These are phyloP conservation scores for Malassezia caprae DNA, from an alignment of 1,284 basidiomycete species.

Conservation along the genomic window DNA sequence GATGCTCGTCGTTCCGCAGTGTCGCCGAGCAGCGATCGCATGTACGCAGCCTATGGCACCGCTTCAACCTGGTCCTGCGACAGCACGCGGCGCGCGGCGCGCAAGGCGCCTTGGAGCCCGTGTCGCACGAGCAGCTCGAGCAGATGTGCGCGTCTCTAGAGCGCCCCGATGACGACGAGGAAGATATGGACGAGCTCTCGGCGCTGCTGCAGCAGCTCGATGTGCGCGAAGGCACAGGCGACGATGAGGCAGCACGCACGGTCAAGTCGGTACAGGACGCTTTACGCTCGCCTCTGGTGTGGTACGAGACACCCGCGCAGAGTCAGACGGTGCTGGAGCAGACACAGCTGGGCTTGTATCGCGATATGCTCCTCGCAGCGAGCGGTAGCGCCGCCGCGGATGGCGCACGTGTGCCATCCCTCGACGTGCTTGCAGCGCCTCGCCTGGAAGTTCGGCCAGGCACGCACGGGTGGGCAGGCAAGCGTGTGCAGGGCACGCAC, in stretches of 20 bases:
- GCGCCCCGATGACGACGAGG: constrained; percentile 17
- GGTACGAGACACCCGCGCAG: constrained; percentile 68
- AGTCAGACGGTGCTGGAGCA: constrained; percentile 49
- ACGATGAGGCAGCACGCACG: constrained; percentile 32
- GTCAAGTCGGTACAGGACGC: constrained; percentile 49
- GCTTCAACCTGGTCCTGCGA: constrained; percentile 75
- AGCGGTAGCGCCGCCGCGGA: constrained; percentile 26
- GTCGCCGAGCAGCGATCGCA: constrained; percentile 75
- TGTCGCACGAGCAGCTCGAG: constrained; percentile 23
- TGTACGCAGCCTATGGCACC: constrained; percentile 92
- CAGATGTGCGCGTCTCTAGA: constrained; percentile 23
- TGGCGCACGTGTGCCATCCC: constrained; percentile 48
- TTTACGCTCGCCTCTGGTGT: constrained; percentile 60
- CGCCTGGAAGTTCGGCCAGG: constrained; percentile 20
- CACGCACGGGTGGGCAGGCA: constrained; percentile 29
- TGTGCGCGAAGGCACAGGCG: constrained; percentile 16
- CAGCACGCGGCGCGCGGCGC: constrained; percentile 13
- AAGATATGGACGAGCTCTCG: constrained; percentile 27
- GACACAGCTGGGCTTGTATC: constrained; percentile 83
- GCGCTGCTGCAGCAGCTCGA: constrained; percentile 27
- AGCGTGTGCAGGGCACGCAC: constrained; percentile 35
- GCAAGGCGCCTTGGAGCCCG: constrained; percentile 8
- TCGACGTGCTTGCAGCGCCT: constrained; percentile 52
- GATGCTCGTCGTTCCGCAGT: constrained; percentile 58
- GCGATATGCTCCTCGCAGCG: constrained; percentile 58